Conservation (phyloP, 2,329 filamentous ascomycete genomes). For the Fonsecaea monophora region DNA sequence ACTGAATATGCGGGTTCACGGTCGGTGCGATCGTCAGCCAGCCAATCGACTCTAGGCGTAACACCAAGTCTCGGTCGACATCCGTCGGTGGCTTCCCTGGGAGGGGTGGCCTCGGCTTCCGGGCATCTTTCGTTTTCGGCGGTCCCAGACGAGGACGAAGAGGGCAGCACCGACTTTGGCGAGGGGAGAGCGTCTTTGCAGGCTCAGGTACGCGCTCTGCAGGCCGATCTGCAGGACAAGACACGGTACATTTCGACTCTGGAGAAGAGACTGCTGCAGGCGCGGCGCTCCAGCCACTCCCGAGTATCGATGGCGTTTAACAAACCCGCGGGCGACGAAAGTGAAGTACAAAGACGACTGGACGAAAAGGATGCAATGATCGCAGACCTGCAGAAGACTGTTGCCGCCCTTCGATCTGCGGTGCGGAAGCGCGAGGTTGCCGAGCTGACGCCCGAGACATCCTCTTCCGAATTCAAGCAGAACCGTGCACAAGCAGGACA, state of each 20-base stretch:
- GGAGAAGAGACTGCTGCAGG: slow-evolving; percentile 90
- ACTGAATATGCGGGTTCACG: slow-evolving; percentile 50
- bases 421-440: slow-evolving; percentile 85
- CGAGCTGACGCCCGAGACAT: slow-evolving; percentile 59
- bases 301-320: slow-evolving; percentile 79
- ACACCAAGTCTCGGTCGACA: slow-evolving; percentile 67
- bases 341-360: slow-evolving; percentile 80
- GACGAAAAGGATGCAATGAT: slow-evolving; percentile 97
- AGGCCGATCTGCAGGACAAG: slow-evolving; percentile 94
- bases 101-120: slow-evolving; percentile 50
- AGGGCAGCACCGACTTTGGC: slow-evolving; percentile 79
- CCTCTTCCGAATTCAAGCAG: slow-evolving; percentile 44
- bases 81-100: slow-evolving; percentile 69
- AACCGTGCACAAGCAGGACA: slow-evolving; percentile 38
- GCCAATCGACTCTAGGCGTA: slow-evolving; percentile 63
- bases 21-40: slow-evolving; percentile 72
- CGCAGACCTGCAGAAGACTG: slow-evolving; percentile 90
- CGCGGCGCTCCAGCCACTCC: slow-evolving; percentile 86
- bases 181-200: slow-evolving; percentile 82
- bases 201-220: slow-evolving; percentile 88
- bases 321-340: slow-evolving; percentile 75
- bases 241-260: slow-evolving; percentile 94
- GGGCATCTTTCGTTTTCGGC: slow-evolving; percentile 45
- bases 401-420: slow-evolving; percentile 82
- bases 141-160: slow-evolving; percentile 62